Percentiles rank a stretch among this genome's conserved stretches.
Evolutionary conservation across 148 eudicot species (phyloP).

Genomic region (Amaranthus palmeri): DNA sequence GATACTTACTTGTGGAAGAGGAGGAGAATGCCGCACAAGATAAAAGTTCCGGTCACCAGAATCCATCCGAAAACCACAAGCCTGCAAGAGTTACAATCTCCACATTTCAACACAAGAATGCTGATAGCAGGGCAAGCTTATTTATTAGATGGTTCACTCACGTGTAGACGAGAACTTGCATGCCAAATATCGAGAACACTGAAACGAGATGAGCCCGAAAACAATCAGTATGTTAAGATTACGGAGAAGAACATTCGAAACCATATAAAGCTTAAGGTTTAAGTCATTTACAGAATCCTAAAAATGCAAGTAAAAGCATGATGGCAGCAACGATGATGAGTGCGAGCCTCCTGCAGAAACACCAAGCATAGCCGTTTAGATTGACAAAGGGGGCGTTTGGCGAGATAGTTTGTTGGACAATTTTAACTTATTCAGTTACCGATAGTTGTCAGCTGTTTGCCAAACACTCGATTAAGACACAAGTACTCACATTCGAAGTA

Average conservation of each 20-base stretch:
- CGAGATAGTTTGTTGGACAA: no score
- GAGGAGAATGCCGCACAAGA: conserved; percentile 78
- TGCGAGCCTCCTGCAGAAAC: conserved; percentile 59
- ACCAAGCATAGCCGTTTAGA: neutral
- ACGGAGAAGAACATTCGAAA: conserved; percentile 6
- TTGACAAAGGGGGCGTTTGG: no score
- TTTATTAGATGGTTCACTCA: conserved; percentile 33
- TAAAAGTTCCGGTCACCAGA: conserved; percentile 70
- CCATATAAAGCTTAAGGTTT: neutral
- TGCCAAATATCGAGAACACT: conserved; percentile 80
- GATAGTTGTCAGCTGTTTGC: no score
- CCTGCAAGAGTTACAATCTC: conserved; percentile 36
- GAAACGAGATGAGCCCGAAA: conserved; percentile 23
- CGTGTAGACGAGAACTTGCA: conserved; percentile 80
- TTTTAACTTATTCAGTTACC: no score
- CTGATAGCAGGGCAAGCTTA: neutral
- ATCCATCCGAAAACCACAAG: conserved; percentile 83
- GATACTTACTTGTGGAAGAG: conserved; percentile 82
- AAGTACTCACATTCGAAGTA: no score
- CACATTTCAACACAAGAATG: neutral
- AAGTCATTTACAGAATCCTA: conserved; percentile 68
- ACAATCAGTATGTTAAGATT: conserved; percentile 2
- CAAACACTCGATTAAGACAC: no score
- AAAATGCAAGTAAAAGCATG: conserved; percentile 70
- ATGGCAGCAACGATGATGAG: conserved; percentile 77